Percentiles rank a stretch among this genome's conserved stretches.
These are phyloP conservation scores for Curvularia verruculosa DNA, from an alignment of 2,329 filamentous ascomycete genomes.

Conservation along the genomic window DNA sequence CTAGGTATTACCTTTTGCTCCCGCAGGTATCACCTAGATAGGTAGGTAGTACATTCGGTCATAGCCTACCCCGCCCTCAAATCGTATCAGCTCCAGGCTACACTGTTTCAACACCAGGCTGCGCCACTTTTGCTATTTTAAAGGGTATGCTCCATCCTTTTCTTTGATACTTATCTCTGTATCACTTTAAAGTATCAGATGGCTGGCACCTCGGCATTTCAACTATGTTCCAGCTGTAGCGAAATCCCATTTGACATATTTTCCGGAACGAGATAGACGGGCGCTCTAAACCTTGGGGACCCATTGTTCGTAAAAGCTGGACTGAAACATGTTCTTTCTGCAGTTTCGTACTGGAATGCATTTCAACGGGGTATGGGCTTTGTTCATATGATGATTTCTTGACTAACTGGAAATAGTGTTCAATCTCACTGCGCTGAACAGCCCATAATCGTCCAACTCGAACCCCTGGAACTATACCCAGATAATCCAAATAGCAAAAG, in stretches of 20 bases:
- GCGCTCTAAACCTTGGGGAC: neutral
- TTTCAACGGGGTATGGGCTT: neutral
- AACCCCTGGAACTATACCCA: neutral
- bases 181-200: neutral
- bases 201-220: neutral
- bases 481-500: no score
- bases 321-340: neutral
- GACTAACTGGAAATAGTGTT: neutral
- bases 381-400: neutral
- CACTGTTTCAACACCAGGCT: neutral
- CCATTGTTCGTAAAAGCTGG: neutral
- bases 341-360: neutral
- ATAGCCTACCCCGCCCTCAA: neutral
- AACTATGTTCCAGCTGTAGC: neutral
- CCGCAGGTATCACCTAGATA: no score
- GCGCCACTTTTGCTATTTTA: neutral
- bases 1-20: no score
- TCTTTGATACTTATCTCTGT: neutral
- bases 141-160: neutral
- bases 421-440: neutral
- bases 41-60: neutral
- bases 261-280: no score
- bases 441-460: neutral
- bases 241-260: neutral
- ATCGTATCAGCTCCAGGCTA: neutral